Conservation (phyloP, 768 basidiomycete genomes). For the Suillus brevipes region DNA sequence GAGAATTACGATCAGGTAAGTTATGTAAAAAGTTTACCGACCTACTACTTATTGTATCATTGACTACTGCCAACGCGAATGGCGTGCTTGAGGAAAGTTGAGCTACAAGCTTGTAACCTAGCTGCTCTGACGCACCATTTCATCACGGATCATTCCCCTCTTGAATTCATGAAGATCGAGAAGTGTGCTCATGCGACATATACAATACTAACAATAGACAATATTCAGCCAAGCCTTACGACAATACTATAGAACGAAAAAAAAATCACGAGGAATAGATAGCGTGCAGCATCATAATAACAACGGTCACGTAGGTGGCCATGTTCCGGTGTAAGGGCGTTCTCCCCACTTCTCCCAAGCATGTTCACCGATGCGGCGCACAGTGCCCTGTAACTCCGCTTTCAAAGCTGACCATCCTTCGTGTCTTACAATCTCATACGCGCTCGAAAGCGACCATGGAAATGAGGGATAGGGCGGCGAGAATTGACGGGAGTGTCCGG, state of each 20-base stretch:
- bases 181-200: neutral
- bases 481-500: constrained; percentile 25
- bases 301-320: constrained; percentile 30
- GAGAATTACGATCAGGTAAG: too few relatives aligned
- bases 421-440: constrained; percentile 38
- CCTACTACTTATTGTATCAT: neutral
- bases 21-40: neutral
- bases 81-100: neutral
- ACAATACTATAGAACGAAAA: neutral
- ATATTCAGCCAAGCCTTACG: neutral
- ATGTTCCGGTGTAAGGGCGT: constrained; percentile 18
- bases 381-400: constrained; percentile 39
- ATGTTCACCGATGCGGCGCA: constrained; percentile 38
- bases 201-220: neutral
- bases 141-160: neutral
- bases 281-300: constrained; percentile 44
- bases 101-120: too few relatives aligned
- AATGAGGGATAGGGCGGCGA: constrained; percentile 37
- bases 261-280: constrained; percentile 1
- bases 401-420: constrained; percentile 43
- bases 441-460: constrained; percentile 39
- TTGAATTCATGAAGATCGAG: neutral
- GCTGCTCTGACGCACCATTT: too few relatives aligned
- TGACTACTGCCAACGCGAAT: neutral
- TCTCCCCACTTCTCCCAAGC: constrained; percentile 48